Percentiles rank a stretch among this genome's conserved stretches.
phyloP scores from a whole-genome alignment of 1,284 basidiomycete genomes.

The Singerocomus inundabilis region DNA sequence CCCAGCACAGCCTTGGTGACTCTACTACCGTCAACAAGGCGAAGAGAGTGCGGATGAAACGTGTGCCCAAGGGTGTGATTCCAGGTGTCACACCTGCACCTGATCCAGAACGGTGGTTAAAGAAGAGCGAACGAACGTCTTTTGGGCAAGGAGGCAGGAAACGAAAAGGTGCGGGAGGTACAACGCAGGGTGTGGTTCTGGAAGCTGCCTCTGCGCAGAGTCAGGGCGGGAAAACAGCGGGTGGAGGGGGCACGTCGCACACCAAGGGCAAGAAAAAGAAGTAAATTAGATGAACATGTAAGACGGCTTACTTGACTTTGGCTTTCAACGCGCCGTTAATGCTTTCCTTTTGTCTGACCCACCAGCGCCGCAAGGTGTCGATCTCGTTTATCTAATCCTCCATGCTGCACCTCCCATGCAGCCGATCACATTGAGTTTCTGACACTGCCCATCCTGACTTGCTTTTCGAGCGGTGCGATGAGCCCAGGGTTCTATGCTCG shows the following conservation, averaged over 20 bases:
- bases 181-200: slow-evolving; percentile 59
- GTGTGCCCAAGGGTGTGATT: slow-evolving; percentile 67
- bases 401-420: slow-evolving; percentile 11
- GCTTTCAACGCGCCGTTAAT: slow-evolving; percentile 24
- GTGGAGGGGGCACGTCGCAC: slow-evolving; percentile 33
- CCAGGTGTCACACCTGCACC: slow-evolving; percentile 74
- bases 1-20: slow-evolving; percentile 27
- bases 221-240: slow-evolving; percentile 35
- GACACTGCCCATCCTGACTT: not conserved
- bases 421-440: not conserved
- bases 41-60: slow-evolving; percentile 61
- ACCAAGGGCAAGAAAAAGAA: slow-evolving; percentile 53
- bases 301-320: slow-evolving; percentile 20
- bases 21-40: slow-evolving; percentile 24
- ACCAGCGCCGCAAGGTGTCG: slow-evolving; percentile 17
- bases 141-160: slow-evolving; percentile 46
- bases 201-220: slow-evolving; percentile 32
- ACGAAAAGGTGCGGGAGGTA: slow-evolving; percentile 51
- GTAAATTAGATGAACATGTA: slow-evolving; percentile 35
- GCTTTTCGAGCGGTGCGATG: slow-evolving; percentile 2
- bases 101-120: slow-evolving; percentile 80
- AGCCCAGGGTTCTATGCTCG: not conserved
- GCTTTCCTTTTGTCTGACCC: slow-evolving; percentile 17
- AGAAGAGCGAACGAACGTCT: slow-evolving; percentile 71
- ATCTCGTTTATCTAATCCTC: slow-evolving; percentile 31